phyloP scores from a whole-genome alignment of 148 eudicot genomes.

The Rhododendron williamsianum region DNA sequence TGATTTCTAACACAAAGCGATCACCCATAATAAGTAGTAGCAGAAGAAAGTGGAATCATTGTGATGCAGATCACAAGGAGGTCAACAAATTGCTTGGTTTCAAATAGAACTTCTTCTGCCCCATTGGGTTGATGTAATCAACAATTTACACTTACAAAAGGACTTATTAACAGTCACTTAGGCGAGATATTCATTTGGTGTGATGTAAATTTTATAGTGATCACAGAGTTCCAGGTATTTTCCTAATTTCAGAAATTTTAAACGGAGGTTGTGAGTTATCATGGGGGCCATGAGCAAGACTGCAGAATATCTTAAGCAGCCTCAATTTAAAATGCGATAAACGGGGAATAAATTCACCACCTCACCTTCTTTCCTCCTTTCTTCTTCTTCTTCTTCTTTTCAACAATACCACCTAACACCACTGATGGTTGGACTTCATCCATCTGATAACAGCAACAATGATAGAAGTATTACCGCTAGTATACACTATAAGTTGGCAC shows the following conservation, averaged over 20 bases:
- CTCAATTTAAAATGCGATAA: neutral
- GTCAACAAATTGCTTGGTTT: neutral
- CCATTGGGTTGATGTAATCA: neutral
- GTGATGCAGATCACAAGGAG: neutral
- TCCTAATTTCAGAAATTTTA: neutral
- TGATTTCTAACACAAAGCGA: constrained; percentile 43
- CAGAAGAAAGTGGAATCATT: neutral
- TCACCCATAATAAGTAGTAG: neutral
- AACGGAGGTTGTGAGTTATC: neutral
- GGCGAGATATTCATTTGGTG: neutral
- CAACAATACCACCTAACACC: constrained; percentile 64
- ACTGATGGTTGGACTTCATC: constrained; percentile 83
- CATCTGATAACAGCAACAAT: constrained; percentile 35
- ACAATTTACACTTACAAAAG: neutral
- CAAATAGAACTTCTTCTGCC: neutral
- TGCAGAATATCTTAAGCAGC: neutral
- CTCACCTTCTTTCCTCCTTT: constrained; percentile 71
- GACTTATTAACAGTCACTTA: neutral
- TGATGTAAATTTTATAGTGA: neutral
- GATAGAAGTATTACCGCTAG: neutral
- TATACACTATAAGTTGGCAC: neutral
- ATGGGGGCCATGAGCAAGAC: neutral
- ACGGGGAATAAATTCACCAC: constrained; percentile 4
- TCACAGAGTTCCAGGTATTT: neutral
- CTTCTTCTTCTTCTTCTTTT: constrained; percentile 46